phyloP scores from a whole-genome alignment of 352 stramenopile species.

The Globisporangium carolinianum region DNA sequence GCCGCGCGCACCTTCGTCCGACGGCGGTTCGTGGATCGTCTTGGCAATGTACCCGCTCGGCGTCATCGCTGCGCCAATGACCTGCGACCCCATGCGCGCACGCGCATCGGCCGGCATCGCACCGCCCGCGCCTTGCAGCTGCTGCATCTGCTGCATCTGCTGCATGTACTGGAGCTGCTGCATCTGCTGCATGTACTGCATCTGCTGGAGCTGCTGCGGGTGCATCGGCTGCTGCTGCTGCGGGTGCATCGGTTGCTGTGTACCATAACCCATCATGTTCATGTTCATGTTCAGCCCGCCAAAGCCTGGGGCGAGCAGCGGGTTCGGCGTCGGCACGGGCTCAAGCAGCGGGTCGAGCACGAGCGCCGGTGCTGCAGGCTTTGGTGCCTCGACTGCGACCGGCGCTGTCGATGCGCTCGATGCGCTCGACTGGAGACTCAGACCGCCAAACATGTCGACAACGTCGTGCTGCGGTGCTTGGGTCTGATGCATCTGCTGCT shows the following conservation, averaged over 20 bases:
- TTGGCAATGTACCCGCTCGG: constrained; percentile 82
- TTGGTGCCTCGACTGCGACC: constrained; percentile 1
- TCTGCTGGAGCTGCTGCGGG: constrained; percentile 45
- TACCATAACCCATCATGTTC: constrained; percentile 61
- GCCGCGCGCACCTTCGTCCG: constrained; percentile 34
- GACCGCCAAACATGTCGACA: constrained; percentile 72
- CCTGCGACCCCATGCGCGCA: constrained; percentile 41
- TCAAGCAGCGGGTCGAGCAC: constrained; percentile 71
- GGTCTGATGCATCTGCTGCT: constrained; percentile 10
- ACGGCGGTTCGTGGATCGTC: constrained; percentile 79
- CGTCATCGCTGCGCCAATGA: constrained; percentile 82
- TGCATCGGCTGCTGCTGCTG: constrained; percentile 35
- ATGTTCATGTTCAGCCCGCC: constrained; percentile 41
- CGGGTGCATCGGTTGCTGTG: constrained; percentile 29
- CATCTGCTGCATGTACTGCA: constrained; percentile 70
- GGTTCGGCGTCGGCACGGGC: constrained; percentile 29
- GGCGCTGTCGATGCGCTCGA: constrained; percentile 10
- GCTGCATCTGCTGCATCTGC: constrained; percentile 67
- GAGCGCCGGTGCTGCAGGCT: constrained; percentile 22
- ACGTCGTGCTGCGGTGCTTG: constrained; percentile 12
- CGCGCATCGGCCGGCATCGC: constrained; percentile 19
- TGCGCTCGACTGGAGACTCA: constrained; percentile 49
- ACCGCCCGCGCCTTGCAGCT: constrained; percentile 35
- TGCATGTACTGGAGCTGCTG: constrained; percentile 72
- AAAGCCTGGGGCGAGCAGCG: constrained; percentile 34